These are phyloP conservation scores for Xylaria longipes DNA, from an alignment of 495 filamentous ascomycete genomes.

Conservation along the genomic window DNA sequence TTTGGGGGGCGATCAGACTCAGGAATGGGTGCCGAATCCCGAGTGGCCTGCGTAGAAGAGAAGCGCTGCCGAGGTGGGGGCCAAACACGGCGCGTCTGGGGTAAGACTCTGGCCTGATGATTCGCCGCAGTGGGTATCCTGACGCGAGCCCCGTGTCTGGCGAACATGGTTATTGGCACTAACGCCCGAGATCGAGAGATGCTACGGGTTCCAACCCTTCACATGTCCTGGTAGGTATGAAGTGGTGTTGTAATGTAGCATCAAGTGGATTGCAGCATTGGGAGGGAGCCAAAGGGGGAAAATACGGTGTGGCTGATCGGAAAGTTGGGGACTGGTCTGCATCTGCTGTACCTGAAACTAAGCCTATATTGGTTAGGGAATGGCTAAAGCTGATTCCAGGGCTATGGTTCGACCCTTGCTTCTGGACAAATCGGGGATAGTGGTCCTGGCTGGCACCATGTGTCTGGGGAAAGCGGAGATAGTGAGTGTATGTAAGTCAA, in stretches of 20 bases:
- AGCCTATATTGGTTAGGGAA: neutral
- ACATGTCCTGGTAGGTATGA: neutral
- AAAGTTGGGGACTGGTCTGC: neutral
- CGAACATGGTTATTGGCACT: conserved; percentile 20
- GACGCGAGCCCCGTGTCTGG: conserved; percentile 1
- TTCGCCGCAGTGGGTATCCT: conserved; percentile 15
- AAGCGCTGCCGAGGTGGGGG: conserved; percentile 18
- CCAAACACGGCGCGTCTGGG: conserved; percentile 15
- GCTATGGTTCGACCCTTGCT: neutral
- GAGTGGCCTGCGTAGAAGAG: conserved; percentile 11
- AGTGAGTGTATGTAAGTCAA: neutral
- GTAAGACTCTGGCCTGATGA: neutral
- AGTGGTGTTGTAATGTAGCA: neutral
- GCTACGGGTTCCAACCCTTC: neutral
- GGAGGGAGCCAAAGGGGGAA: conserved; percentile 5
- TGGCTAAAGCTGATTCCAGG: neutral
- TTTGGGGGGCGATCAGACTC: conserved; percentile 13
- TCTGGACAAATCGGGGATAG: neutral
- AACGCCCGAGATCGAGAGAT: neutral
- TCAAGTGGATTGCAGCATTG: neutral
- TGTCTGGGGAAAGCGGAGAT: neutral
- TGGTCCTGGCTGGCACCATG: neutral
- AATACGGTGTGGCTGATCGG: neutral
- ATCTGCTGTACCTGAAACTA: neutral
- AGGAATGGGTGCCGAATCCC: conserved; percentile 8